Evolutionary conservation across 495 filamentous ascomycete species (phyloP).

Genomic region (Neurospora terricola): DNA sequence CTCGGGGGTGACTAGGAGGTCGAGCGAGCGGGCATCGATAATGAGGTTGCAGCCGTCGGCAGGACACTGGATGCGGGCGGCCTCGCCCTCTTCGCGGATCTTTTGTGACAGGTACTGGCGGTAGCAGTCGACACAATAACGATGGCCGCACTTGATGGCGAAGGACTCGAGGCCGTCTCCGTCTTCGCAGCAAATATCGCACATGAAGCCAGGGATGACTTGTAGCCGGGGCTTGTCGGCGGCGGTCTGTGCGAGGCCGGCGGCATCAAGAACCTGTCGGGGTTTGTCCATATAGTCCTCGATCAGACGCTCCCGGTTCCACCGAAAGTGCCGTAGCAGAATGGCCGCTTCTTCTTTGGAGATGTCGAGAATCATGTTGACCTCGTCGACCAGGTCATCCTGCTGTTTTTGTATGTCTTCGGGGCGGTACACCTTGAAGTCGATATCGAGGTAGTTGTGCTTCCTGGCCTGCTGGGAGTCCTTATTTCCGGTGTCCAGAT

Average conservation of each 20-base stretch:
- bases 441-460: slow-evolving; percentile 67
- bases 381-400: slow-evolving; percentile 73
- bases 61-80: slow-evolving; percentile 88
- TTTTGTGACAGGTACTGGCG: slow-evolving; percentile 83
- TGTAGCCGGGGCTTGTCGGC: slow-evolving; percentile 55
- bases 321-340: slow-evolving; percentile 74
- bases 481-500: slow-evolving; percentile 66
- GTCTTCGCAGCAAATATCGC: slow-evolving; percentile 96
- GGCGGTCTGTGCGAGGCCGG: slow-evolving; percentile 65
- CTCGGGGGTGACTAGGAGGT: slow-evolving; percentile 67
- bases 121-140: slow-evolving; percentile 94
- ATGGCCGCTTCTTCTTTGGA: slow-evolving; percentile 83
- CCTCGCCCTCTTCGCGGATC: slow-evolving; percentile 89
- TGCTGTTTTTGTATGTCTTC: slow-evolving; percentile 73
- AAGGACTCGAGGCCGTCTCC: slow-evolving; percentile 70
- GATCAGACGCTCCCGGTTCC: slow-evolving; percentile 92
- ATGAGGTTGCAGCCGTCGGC: slow-evolving; percentile 78
- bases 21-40: slow-evolving; percentile 80
- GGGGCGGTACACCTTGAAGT: slow-evolving; percentile 71
- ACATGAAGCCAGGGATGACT: slow-evolving; percentile 65
- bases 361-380: slow-evolving; percentile 77
- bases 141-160: slow-evolving; percentile 89
- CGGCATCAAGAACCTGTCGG: slow-evolving; percentile 68
- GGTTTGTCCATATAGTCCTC: slow-evolving; percentile 88
- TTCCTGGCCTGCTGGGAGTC: slow-evolving; percentile 58